Evolutionary conservation across 78 protist genomes (phyloP), one percentile per base, ranked within the genome.

Genomic region (Emiliania huxleyi): DNA sequence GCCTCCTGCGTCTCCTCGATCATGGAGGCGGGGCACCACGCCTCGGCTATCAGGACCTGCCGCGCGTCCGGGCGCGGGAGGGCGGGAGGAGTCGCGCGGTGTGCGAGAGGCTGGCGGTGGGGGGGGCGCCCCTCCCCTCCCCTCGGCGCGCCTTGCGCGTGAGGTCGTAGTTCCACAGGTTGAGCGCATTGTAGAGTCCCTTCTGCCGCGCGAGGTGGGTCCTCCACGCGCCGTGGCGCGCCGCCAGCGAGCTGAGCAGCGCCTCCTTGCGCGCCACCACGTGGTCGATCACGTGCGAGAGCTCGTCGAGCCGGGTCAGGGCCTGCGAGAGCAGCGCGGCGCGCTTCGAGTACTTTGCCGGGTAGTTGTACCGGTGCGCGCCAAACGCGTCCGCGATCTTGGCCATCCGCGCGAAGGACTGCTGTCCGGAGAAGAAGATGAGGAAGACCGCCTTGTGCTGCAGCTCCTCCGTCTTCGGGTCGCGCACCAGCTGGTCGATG

Each of bases 301-400:
- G 3, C 43, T 71, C 81, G 3, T n/a, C 81, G 37, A 71, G 11
- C 43, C 42, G 81, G 23, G 23, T 6, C 29, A 4, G 42, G 12
- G 21, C 42, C 81, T 71, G 43, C 40, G 21, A 5, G 21, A 85
- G 69, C 35, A 85, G 45, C 44, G 55, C 19, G 35, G 0, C 29
- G 26, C 69, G 95, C 93, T 93, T 95, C 43, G 90, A 38, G 71
- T 93, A 46, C 23, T 81, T 91, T 38, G 84, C 95, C 35, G 99
- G 98, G 90, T 95, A 95, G n/a, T 91, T 94, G 93, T 96, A 97
- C n/a, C 96, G 55, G n/a, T 89, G 69, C 37, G 98, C 98, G 42
- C 96, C 97, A 73, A 95, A 96, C 6, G 94, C 69, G 40, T 94
- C 95, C 84, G 97, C 95, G 75, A 98, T 96, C 94, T 95, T 95